Percentiles rank a stretch among this genome's conserved stretches.
phyloP scores from a whole-genome alignment of 495 filamentous ascomycete species.

The Aspergillus conjunctus region DNA sequence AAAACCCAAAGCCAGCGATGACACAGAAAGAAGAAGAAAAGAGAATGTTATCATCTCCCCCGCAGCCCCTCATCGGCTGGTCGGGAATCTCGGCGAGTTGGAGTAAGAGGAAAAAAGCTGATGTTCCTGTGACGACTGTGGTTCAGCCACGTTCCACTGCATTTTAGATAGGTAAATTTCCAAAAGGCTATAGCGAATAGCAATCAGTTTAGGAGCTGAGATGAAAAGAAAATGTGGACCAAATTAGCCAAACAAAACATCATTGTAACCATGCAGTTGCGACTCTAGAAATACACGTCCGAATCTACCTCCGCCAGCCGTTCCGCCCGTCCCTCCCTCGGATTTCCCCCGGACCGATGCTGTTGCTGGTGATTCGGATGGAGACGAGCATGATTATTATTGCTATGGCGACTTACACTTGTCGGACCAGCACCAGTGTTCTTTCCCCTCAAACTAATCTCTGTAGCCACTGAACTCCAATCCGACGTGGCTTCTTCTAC shows the following conservation, averaged over 20 bases:
- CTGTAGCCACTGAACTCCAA: neutral
- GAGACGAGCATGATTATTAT: neutral
- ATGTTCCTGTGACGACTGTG: slow-evolving; percentile 3
- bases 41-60: neutral
- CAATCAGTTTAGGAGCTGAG: too few species aligned
- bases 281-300: slow-evolving; percentile 16
- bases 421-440: neutral
- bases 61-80: slow-evolving; percentile 20
- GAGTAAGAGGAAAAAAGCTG: neutral
- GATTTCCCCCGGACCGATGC: slow-evolving; percentile 1
- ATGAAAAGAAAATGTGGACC: too few species aligned
- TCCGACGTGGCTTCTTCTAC: slow-evolving; percentile 8
- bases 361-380: neutral
- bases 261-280: too few species aligned
- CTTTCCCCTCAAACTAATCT: neutral
- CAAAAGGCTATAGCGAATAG: too few species aligned
- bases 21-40: slow-evolving; percentile 1
- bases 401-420: neutral
- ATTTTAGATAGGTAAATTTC: neutral
- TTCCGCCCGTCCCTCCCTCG: slow-evolving; percentile 16
- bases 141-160: neutral
- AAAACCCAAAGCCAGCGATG: neutral
- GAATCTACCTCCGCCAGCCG: slow-evolving; percentile 17
- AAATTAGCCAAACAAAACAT: too few species aligned
- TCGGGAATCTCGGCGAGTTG: slow-evolving; percentile 15